Evolutionary conservation across 441 rosid genomes (phyloP), one percentile per base, ranked within the genome.

Genomic region (Biscutella laevigata): DNA sequence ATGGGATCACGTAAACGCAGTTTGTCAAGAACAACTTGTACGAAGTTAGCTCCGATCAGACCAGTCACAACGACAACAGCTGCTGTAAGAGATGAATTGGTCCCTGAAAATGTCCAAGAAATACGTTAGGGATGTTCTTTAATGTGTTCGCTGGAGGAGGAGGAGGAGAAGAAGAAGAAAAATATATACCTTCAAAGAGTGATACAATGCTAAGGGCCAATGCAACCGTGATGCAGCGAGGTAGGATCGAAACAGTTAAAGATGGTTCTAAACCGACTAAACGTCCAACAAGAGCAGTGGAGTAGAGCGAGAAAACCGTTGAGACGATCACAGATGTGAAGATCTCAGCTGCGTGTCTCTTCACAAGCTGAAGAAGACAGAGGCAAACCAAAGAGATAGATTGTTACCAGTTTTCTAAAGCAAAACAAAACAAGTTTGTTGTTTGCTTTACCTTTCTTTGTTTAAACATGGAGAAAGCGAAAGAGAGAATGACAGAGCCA

Each of bases 391-490:
- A 26, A 20, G 3, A 24, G 30, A 52, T 15, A n/a, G n/a, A n/a
- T n/a, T 44, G 26, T 40, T 8, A 60, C 26, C 11, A 38, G 16
- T 3, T 40, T 22, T 24, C 29, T 39, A 16, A 30, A 32, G 16
- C 7, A 53, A 7, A 67, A 8, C 60, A 54, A 47, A 35, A 16
- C 55, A 43, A n/a, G 26, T 24, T 11, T 11, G 46, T 40, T 12
- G 6, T 19, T 20, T 7, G 12, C 12, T 22, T 7, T 59, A 87
- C 96, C 96, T 85, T 88, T 73, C 94, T 78, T 62, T 91, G 96
- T 74, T 83, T 81, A 77, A 91, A 91, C 98, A 88, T 91, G 49
- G 98, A 82, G 70, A 91, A 91, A 42, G 98, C 88, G 30, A 88
- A 91, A 52, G 96, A 85, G 68, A 91, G 89, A 59, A 91, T 91